A percentile compares a stretch with the other conserved stretches of the same genome.
Evolutionary conservation across 352 stramenopile species (phyloP).

Genomic region (Phytopythium ostracodes): DNA sequence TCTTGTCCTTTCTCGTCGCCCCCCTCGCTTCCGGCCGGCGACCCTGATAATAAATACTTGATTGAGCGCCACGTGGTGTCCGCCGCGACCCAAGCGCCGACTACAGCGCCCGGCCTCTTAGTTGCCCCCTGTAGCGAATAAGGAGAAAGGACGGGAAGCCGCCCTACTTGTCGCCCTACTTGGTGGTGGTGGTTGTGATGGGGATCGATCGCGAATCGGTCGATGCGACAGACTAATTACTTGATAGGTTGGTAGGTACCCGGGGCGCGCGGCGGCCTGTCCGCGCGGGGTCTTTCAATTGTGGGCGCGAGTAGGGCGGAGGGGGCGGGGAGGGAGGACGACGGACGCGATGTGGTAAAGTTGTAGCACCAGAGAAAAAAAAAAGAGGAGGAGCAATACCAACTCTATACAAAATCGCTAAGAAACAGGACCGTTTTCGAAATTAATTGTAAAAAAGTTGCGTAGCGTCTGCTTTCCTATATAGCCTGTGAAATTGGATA

Average conservation of each 20-base stretch:
- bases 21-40: not conserved
- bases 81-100: not conserved
- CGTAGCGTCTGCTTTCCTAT: too few species aligned
- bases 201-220: too few species aligned
- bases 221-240: too few species aligned
- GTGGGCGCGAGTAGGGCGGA: not conserved
- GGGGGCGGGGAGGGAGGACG: not conserved
- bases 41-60: not conserved
- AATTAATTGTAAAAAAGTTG: not conserved
- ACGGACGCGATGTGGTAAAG: not conserved
- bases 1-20: not conserved
- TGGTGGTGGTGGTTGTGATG: too few species aligned
- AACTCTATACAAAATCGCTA: too few species aligned
- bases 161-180: too few species aligned
- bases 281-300: constrained; percentile 1
- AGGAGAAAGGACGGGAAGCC: not conserved
- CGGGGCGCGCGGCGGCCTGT: not conserved
- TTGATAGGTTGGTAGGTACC: too few species aligned
- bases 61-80: constrained; percentile 1
- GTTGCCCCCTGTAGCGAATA: not conserved
- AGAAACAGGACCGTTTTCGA: too few species aligned
- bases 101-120: too few species aligned
- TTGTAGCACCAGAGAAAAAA: not conserved
- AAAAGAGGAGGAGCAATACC: too few species aligned
- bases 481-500: not conserved